Evolutionary conservation across 495 filamentous ascomycete genomes (phyloP).

Genomic region (Sordaria brevicollis): DNA sequence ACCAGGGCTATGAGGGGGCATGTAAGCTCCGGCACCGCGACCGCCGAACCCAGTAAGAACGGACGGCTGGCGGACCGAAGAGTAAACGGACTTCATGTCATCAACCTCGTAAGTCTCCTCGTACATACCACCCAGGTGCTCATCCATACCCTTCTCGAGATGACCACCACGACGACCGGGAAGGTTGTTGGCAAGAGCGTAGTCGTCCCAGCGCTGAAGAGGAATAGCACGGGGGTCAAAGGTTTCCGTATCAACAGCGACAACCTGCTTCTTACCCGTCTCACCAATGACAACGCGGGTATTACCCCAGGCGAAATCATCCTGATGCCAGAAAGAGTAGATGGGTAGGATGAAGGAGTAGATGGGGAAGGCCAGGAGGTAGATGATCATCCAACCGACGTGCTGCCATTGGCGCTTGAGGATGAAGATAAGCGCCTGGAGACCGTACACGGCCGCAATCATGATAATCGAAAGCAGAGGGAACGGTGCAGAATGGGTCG

Average conservation of each 20-base stretch:
- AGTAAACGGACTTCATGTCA: conserved; percentile 94
- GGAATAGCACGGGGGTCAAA: conserved; percentile 91
- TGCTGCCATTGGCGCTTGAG: conserved; percentile 95
- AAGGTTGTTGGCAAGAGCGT: conserved; percentile 80
- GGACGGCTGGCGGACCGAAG: conserved; percentile 85
- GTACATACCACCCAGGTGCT: conserved; percentile 40
- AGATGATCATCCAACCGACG: conserved; percentile 98
- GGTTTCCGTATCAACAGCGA: conserved; percentile 76
- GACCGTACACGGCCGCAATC: conserved; percentile 84
- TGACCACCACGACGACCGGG: conserved; percentile 75
- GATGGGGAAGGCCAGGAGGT: conserved; percentile 85
- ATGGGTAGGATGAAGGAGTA: conserved; percentile 86
- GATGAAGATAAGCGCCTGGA: conserved; percentile 93
- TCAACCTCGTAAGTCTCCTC: conserved; percentile 86
- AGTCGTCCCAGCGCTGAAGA: conserved; percentile 94
- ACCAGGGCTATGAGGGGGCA: conserved; percentile 69
- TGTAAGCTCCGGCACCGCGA: conserved; percentile 49
- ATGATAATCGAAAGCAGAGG: conserved; percentile 81
- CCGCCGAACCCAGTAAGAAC: conserved; percentile 80
- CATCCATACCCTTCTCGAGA: conserved; percentile 50
- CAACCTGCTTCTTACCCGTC: conserved; percentile 76
- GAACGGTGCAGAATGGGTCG: conserved; percentile 61
- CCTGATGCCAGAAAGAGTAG: conserved; percentile 99
- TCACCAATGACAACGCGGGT: conserved; percentile 95
- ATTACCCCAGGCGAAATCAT: conserved; percentile 97